A percentile compares a stretch with the other conserved stretches of the same genome.
Conservation (phyloP, 306 rosid species). For the Vigna trinervia region DNA sequence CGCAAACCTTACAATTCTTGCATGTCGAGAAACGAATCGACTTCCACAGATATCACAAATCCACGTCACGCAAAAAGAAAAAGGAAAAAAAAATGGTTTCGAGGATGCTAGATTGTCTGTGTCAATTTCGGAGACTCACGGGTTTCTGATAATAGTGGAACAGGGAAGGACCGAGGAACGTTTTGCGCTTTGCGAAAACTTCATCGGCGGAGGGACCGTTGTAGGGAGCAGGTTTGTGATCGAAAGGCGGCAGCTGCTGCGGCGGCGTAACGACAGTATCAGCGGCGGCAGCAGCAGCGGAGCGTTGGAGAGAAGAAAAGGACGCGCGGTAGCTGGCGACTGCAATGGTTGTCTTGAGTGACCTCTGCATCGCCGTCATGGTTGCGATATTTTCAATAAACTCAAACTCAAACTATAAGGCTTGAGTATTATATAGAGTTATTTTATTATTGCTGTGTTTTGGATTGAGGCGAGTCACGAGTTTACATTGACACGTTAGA, state of each 20-base stretch:
- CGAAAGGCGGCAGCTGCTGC: constrained; percentile 73
- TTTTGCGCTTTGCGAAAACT: constrained; percentile 73
- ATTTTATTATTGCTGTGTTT: too few relatives aligned
- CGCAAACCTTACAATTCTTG: not conserved
- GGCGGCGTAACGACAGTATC: constrained; percentile 25
- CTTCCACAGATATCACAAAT: not conserved
- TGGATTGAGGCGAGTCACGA: not conserved
- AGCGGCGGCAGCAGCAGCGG: constrained; percentile 36
- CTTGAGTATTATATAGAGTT: too few relatives aligned
- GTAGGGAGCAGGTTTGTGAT: constrained; percentile 68
- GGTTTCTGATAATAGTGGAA: constrained; percentile 87
- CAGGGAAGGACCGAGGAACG: constrained; percentile 86
- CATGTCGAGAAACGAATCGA: not conserved
- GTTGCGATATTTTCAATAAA: not conserved
- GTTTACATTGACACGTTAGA: not conserved
- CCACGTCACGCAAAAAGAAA: not conserved
- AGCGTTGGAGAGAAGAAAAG: constrained; percentile 40
- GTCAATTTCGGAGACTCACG: constrained; percentile 48
- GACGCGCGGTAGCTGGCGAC: constrained; percentile 20
- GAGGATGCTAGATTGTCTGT: constrained; percentile 9
- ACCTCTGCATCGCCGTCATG: constrained; percentile 60
- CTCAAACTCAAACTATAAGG: not conserved
- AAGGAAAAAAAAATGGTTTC: not conserved
- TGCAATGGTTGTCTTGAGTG: constrained; percentile 55
- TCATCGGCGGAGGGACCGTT: constrained; percentile 73